Conservation (phyloP, 345 rosid genomes). For the Arabidopsis arenosa region DNA sequence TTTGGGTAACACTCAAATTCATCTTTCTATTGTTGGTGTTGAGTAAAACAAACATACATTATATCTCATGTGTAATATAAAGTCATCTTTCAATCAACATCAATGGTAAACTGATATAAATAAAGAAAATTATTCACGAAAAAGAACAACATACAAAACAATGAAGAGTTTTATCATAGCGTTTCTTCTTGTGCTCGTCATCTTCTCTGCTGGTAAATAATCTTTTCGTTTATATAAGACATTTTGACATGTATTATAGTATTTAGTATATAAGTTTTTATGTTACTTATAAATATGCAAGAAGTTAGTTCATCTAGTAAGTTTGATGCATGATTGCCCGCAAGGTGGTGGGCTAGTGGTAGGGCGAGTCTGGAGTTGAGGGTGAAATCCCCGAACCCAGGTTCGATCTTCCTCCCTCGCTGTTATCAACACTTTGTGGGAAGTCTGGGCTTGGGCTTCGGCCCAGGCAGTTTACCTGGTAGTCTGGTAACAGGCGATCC, state of each 20-base stretch:
- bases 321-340: neutral
- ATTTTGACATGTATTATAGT: neutral
- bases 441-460: no score
- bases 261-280: no score
- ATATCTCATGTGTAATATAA: neutral
- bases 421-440: no score
- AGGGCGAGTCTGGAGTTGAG: no score
- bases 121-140: neutral
- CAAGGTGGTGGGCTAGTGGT: no score
- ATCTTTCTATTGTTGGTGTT: no score
- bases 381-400: no score
- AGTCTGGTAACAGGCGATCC: no score
- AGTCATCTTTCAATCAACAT: conserved; percentile 3
- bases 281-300: neutral
- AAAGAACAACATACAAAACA: neutral
- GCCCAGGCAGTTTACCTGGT: no score
- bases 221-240: neutral
- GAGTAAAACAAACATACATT: neutral
- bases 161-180: conserved; percentile 22
- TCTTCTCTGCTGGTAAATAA: conserved; percentile 24
- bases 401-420: no score
- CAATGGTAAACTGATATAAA: neutral
- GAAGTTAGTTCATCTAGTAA: neutral
- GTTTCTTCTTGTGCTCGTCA: conserved; percentile 17
- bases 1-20: neutral